Conservation (phyloP, 2,329 filamentous ascomycete species). For the Peltaster fructicola region DNA sequence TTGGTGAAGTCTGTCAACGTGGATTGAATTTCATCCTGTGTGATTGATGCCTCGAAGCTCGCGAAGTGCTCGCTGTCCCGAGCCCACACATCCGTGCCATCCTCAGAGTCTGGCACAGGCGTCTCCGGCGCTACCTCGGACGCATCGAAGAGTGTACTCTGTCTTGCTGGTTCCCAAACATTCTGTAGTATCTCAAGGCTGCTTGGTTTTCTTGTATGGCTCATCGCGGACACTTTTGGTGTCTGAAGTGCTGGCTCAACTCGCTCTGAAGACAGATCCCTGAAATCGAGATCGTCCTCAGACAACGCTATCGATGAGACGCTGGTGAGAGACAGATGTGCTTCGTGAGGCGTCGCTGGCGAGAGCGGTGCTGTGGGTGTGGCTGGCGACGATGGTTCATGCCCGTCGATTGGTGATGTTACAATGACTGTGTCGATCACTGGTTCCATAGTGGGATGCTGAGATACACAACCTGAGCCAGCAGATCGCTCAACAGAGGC, state of each 20-base stretch:
- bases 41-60: no score
- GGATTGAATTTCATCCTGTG: no score
- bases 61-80: no score
- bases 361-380: conserved; percentile 4
- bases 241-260: no score
- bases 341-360: conserved; percentile 5
- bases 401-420: no score
- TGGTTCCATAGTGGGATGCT: no score
- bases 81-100: conserved; percentile 6
- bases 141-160: conserved; percentile 17
- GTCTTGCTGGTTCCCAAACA: conserved; percentile 10
- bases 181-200: conserved; percentile 18
- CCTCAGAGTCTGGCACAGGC: conserved; percentile 9
- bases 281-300: conserved; percentile 16
- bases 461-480: no score
- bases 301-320: conserved; percentile 17
- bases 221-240: no score
- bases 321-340: conserved; percentile 12
- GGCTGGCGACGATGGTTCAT: no score
- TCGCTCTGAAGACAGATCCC: conserved; percentile 14
- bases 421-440: no score
- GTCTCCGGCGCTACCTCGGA: conserved; percentile 9
- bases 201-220: conserved; percentile 15
- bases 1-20: no score
- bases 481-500: no score